These are phyloP conservation scores for Leptodermis oblonga DNA, from an alignment of 257 asterid genomes.

Conservation along the genomic window DNA sequence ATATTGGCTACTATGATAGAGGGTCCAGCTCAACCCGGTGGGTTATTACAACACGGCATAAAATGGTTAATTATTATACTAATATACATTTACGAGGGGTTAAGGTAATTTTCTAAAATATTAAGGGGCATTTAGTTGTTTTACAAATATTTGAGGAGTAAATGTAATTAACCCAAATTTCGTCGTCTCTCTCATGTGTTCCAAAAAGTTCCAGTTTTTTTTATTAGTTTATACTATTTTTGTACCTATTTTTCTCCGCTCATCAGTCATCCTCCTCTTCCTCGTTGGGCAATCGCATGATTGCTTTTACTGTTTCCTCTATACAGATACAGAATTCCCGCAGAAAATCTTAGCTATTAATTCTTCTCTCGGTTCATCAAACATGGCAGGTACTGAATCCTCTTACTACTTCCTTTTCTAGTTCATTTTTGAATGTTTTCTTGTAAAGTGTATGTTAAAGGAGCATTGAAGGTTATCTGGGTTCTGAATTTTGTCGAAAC, in stretches of 20 bases:
- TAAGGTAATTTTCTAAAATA: too few species aligned
- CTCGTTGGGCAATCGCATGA: background rate
- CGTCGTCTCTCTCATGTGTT: background rate
- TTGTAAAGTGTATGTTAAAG: background rate
- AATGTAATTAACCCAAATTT: too few species aligned
- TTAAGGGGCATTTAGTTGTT: too few species aligned
- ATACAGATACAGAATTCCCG: background rate
- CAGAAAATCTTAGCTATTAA: background rate
- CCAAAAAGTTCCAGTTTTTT: background rate
- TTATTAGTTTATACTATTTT: background rate
- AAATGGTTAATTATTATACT: too few species aligned
- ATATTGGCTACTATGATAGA: too few species aligned
- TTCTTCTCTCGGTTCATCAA: background rate
- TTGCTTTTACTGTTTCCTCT: background rate
- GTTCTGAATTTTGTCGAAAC: background rate
- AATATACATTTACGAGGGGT: too few species aligned
- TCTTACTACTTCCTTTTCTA: background rate
- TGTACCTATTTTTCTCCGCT: constrained; percentile 7
- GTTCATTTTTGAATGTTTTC: background rate
- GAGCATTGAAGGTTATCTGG: background rate
- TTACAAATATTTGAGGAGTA: too few species aligned
- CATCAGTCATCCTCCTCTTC: too few species aligned
- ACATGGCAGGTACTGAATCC: constrained; percentile 9
- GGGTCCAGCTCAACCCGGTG: too few species aligned
- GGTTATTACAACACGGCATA: too few species aligned